Base-by-base conservation (phyloP, 176 grass and related monocot species). In the Avena sativa region DNA sequence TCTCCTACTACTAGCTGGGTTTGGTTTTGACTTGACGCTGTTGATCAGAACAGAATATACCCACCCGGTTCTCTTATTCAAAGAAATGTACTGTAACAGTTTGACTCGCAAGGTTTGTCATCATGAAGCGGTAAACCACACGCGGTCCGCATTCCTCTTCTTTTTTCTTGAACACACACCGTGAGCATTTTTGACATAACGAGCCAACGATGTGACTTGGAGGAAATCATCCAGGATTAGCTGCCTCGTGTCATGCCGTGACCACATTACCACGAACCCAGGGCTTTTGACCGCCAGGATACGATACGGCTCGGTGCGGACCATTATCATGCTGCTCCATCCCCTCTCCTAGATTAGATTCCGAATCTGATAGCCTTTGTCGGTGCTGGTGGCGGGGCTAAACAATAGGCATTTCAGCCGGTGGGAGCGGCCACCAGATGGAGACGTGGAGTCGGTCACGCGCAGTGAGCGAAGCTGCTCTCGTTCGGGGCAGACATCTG, bases 391-490 rank as follows among this genome's bases (percentile, higher is more conserved):
- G 74, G 50, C 50, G 74, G 26, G 50, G 3, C 16, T 60, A 79
- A 38, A 25, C 11, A 28, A 34, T 20, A 14, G 28, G 9, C 74
- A 43, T 61, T 44, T 53, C 38, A 3, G 67, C 55, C 63, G 73
- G 80, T 49, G 62, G 58, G 51, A 53, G 52, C 63, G 78, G 49
- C 34, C 34, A 16, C 25, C 11, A 34, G 28, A 59, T 53, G 13
- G 21, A 58, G 34, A 43, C 34, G 53, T 36, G 12, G 32, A 30
- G 74, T 19, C 40, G 40, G 40, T 43, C 40, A 43, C 40, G 40
- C 6, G 60, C 56, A 81, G 69, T 74, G 85, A 87, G 70, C 86
- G 47, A 55, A 82, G 79, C 46, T n/a, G 44, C 30, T 28, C 57
- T 1, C 10, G 56, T 44, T 53, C 30, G 20, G 78, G 51, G 28